Evolutionary conservation across 1,284 basidiomycete species (phyloP), one percentile per base, ranked within the genome.

Genomic region (Volvariella surrecta): DNA sequence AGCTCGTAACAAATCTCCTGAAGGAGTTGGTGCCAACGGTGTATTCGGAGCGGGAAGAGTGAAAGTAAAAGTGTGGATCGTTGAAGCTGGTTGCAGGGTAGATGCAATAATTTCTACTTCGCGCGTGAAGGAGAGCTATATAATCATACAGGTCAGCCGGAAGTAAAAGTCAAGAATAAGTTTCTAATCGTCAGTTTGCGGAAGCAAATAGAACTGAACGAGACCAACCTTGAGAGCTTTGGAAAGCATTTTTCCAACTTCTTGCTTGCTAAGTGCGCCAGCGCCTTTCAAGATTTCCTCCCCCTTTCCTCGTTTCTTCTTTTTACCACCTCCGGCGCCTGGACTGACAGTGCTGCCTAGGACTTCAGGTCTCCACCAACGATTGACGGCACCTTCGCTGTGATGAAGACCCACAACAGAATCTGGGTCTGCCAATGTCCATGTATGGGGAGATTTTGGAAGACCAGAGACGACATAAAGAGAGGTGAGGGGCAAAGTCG

Each of bases 101-200:
- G 91, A 91, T 13, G 91, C 89, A 58, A 96, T 84, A 49, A 98
- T 87, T 59, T 98, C 94, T 40, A 98, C 89, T 66, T 94, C 91
- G 43, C 88, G 83, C 18, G 89, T 82, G 62, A 94, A 93, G 13
- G 87, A 87, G 40, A 89, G 78, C 85, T 87, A 38, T 7, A 21
- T 38, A 35, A 48, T 28, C 32, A 45, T 48, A 37, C 21, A 44
- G 48, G 24, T 32, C 28, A 43, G 19, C 40, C 21, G 19, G 28
- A 20, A 37, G 30, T 35, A n/a, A 32, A 42, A 41, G 37, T 28
- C 45, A 24, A 45, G 24, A 34, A 32, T 24, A 28, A 45, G 8
- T n/a, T n/a, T n/a, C n/a, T n/a, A 39, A 39, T n/a, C 6, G 24
- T 11, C 6, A 11, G 11, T 2, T 37, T 34, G 21, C 43, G 11